Conservation (phyloP, 2,329 filamentous ascomycete species). For the Botrytis elliptica region DNA sequence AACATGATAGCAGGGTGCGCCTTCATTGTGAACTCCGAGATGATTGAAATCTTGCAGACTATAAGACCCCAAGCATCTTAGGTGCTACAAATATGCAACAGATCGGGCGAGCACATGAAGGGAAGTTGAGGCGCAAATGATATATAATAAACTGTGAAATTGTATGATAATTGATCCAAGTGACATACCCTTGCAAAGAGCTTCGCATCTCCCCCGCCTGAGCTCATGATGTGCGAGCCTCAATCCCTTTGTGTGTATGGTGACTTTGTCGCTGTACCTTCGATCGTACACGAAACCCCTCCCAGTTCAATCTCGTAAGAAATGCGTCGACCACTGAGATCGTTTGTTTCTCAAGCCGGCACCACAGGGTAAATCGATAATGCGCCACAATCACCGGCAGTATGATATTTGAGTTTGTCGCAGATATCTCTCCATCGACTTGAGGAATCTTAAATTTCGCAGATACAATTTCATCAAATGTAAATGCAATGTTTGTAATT, state of each 20-base stretch:
- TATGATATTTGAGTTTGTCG: conserved; percentile 25
- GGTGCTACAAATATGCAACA: conserved; percentile 20
- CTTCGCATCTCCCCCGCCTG: conserved; percentile 90
- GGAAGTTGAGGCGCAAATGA: conserved; percentile 24
- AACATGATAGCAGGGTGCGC: conserved; percentile 32
- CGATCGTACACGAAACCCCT: conserved; percentile 31
- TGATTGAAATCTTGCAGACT: background rate
- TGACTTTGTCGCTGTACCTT: conserved; percentile 9
- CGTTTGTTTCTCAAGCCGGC: conserved; percentile 24
- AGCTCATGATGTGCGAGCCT: conserved; percentile 37
- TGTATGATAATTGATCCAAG: conserved; percentile 14
- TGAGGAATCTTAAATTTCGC: conserved; percentile 13
- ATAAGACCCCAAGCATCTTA: background rate
- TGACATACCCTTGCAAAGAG: conserved; percentile 91
- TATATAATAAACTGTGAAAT: background rate
- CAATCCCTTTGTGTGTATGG: conserved; percentile 26
- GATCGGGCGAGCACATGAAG: conserved; percentile 18
- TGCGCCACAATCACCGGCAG: conserved; percentile 33
- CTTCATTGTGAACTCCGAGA: conserved; percentile 13
- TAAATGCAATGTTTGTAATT: conserved; percentile 19
- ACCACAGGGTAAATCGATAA: conserved; percentile 17
- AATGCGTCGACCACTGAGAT: conserved; percentile 32
- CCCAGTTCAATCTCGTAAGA: conserved; percentile 25
- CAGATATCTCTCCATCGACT: conserved; percentile 32
- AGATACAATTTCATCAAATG: conserved; percentile 14